Base-by-base conservation (phyloP, 2,329 filamentous ascomycete species). In the Stemphylium beticola region DNA sequence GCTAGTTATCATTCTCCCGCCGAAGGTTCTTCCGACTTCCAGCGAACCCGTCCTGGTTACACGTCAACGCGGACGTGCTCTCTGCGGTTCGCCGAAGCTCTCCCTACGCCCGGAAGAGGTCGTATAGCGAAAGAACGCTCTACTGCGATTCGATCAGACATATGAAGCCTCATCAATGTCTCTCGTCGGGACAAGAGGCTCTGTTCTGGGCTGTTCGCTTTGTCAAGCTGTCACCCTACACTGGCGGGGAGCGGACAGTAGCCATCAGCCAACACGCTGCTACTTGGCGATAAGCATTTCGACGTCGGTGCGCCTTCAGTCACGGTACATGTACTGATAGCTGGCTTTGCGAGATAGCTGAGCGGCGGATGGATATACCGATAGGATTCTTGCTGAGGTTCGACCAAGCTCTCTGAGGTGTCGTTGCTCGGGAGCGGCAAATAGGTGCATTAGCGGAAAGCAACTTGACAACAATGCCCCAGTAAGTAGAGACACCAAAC, bases 401-500 rank as follows among this genome's bases (percentile, higher is more conserved):
- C 22, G 18, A 22, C 37, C 12, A 34, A 24, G 40, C 41, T 18
- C 36, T 20, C 32, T 31, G 31, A 37, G 36, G 12, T 39, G 40
- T 44, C 32, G 42, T 44, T 26, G 47, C 37, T 26, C 34, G 40
- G 51, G 36, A 22, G 12, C 24, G 46, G 51, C 33, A 38, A 50
- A 26, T 40, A 39, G 29, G 15, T 54, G 29, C 32, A 48, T 45
- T 22, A 22, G 39, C 34, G 39, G n/a, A 38, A 39, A 11, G 29
- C 10, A 24, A 33, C 38, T 43, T 36, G 9, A 15, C 20, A 40
- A 45, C 37, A 55, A 26, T n/a, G 37, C 36, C 18, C 17, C 53
- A 18, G 53, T 55, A 52, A 52, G 53, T 55, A 38, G 24, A 42
- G 37, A 24, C 34, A 17, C 20, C 48, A 5, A 39, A 55, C 32